Evolutionary conservation across 345 rosid genomes (phyloP), one percentile per base, ranked within the genome.

Genomic region (Mallotus nudiflorus): DNA sequence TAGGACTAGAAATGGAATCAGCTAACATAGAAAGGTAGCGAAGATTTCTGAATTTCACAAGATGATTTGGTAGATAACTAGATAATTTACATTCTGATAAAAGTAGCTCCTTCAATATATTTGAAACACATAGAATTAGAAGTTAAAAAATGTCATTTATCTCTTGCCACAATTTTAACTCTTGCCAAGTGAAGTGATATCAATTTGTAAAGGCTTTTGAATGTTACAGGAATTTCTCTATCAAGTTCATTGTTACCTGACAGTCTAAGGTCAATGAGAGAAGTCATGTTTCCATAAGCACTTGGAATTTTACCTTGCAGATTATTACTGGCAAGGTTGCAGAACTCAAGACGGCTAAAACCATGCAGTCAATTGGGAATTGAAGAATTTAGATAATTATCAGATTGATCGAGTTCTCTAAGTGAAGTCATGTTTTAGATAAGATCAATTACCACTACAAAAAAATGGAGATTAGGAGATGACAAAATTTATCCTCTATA

Each of bases 221-320:
- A 25, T 1, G 81, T 64, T 63, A 29, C 33, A 37, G 74, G 68
- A 9, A 73, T 58, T 44, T 48, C 56, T 31, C 81, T 75, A 16
- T 22, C 39, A 2, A 72, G 19, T 22, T 12, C 46, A 42, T 33
- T 5, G 0, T 69, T 78, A 9, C 0, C 0, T 0, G 74, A 63
- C 7, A 73, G 53, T 5, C 74, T 35, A 6, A 78, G 50, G 6
- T 3, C 1, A 2, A 5, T 18, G 11, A 78, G 66, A 6, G 71
- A 69, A 1, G 78, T 64, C 25, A 75, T 1, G 18, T 54, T 54
- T 4, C 58, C 58, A 44, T 70, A 15, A 28, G 5, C 56, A 25
- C 53, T 50, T 28, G 82, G 18, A 39, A 80, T 63, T 0, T 35
- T 3, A 39, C 86, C 86, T 14, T 61, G 61, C 5, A 80, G 57